Conservation (phyloP, 1,284 basidiomycete genomes). For the Moniliella sp. region DNA sequence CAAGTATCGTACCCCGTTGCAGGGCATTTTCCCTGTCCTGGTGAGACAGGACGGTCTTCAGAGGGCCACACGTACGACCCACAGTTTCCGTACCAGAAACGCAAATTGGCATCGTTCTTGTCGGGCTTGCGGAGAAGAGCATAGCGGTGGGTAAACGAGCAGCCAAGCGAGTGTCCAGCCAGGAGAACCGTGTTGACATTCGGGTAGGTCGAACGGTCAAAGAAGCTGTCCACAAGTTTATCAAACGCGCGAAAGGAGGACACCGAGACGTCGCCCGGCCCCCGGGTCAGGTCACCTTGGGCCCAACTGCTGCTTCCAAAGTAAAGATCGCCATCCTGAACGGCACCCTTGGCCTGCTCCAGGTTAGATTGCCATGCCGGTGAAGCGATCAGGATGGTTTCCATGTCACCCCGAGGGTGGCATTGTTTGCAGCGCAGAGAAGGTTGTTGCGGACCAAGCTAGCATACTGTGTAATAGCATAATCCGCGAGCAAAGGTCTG, state of each 20-base stretch:
- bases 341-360: constrained; percentile 10
- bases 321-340: constrained; percentile 8
- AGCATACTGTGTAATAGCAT: too few relatives aligned
- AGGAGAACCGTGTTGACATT: constrained; percentile 1
- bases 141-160: not conserved
- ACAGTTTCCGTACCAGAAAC: constrained; percentile 11
- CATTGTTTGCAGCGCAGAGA: constrained; percentile 13
- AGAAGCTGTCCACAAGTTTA: not conserved
- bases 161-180: constrained; percentile 2
- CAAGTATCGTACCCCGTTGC: too few relatives aligned
- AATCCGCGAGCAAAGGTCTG: not conserved
- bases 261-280: not conserved
- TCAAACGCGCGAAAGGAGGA: constrained; percentile 1
- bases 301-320: constrained; percentile 1
- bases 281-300: not conserved
- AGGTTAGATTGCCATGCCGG: constrained; percentile 12
- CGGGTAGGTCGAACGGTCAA: constrained; percentile 5
- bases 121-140: constrained; percentile 1
- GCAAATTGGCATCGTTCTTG: constrained; percentile 2
- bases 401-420: constrained; percentile 8
- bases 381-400: constrained; percentile 17
- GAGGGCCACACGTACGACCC: constrained; percentile 8
- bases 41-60: constrained; percentile 1
- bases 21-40: constrained; percentile 2
- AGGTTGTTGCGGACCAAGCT: constrained; percentile 18